phyloP scores from a whole-genome alignment of 768 basidiomycete species.

The Sporobolomyces pararoseus region DNA sequence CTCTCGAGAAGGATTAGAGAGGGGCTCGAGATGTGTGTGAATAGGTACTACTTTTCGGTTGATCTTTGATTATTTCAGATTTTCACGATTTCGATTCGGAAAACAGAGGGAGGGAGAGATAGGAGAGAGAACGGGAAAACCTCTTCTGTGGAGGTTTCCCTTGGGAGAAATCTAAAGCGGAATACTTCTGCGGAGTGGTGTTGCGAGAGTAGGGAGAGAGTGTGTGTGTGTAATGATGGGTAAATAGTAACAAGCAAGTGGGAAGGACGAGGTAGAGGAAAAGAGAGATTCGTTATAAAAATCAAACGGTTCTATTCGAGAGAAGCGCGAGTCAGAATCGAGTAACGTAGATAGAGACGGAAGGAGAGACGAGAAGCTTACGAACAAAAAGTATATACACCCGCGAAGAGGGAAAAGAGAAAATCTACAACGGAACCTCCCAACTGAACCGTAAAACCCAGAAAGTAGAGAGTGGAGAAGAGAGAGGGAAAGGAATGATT shows the following conservation, averaged over 20 bases:
- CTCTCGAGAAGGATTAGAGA: too few relatives aligned
- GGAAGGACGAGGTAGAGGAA: too few relatives aligned
- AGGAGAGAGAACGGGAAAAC: not conserved
- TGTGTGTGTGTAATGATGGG: not conserved
- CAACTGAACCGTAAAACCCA: not conserved
- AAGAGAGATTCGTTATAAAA: too few relatives aligned
- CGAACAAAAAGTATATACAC: not conserved
- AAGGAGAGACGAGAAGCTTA: not conserved
- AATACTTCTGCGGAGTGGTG: not conserved
- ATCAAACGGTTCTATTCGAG: too few relatives aligned
- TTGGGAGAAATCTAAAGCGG: not conserved
- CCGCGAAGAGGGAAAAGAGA: not conserved
- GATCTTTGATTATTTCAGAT: not conserved
- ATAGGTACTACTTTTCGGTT: not conserved
- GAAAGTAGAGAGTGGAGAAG: not conserved
- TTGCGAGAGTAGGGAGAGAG: not conserved
- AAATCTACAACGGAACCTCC: not conserved
- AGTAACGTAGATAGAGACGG: too few relatives aligned
- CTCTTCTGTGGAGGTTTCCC: conserved; percentile 1
- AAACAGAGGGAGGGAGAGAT: too few relatives aligned
- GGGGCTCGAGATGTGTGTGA: not conserved
- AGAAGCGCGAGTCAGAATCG: too few relatives aligned
- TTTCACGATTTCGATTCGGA: conserved; percentile 3
- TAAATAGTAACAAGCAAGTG: not conserved
- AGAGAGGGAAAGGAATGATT: not conserved